phyloP scores from a whole-genome alignment of 2,329 filamentous ascomycete species.

The Paraphaeosphaeria minitans region DNA sequence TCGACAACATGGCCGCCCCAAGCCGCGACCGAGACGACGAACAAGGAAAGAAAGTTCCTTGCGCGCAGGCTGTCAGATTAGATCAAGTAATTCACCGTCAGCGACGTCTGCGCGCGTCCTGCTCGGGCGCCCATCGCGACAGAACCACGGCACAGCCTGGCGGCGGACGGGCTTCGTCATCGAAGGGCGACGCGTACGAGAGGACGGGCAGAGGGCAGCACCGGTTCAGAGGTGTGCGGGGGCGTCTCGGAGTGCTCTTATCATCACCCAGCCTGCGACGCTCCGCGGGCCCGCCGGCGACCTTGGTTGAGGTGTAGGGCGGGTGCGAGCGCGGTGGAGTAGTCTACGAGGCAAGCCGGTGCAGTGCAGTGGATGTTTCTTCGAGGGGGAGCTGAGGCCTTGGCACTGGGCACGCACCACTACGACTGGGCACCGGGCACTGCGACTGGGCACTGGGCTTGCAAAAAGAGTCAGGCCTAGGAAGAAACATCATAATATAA shows the following conservation, averaged over 20 bases:
- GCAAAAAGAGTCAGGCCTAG: too few relatives aligned
- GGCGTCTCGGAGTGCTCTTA: slow-evolving; percentile 41
- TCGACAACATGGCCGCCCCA: background rate
- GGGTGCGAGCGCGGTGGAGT: background rate
- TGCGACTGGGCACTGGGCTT: too few relatives aligned
- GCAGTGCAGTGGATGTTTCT: background rate
- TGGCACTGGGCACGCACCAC: background rate
- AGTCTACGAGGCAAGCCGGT: background rate
- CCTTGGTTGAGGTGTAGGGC: background rate
- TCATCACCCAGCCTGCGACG: slow-evolving; percentile 38
- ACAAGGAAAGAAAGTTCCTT: background rate
- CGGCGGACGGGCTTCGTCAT: slow-evolving; percentile 36
- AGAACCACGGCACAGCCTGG: slow-evolving; percentile 24
- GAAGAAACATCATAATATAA: background rate
- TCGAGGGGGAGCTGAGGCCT: background rate
- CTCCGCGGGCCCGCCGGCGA: background rate
- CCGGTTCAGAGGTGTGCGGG: slow-evolving; percentile 17
- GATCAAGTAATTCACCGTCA: slow-evolving; percentile 66
- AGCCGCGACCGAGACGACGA: background rate
- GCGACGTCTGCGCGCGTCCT: slow-evolving; percentile 32
- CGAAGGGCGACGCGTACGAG: slow-evolving; percentile 7
- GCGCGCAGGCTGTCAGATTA: slow-evolving; percentile 58
- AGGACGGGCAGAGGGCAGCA: slow-evolving; percentile 14
- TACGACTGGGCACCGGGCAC: too few relatives aligned
- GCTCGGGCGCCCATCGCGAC: slow-evolving; percentile 15